Evolutionary conservation across 2,329 filamentous ascomycete species (phyloP).

Genomic region (Fusarium stilboides): DNA sequence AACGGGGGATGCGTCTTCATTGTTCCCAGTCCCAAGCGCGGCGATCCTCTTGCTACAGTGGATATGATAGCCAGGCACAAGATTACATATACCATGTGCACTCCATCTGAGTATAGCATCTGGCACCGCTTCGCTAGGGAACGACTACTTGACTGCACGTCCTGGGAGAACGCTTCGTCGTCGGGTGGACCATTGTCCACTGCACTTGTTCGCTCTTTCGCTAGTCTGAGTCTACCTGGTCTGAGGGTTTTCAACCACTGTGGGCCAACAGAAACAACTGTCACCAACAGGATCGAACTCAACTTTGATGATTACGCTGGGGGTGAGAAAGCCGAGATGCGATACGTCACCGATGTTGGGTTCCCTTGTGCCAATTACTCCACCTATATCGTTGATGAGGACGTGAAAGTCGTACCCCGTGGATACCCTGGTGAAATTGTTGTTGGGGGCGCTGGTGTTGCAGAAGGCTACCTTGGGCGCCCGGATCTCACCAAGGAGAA

Average conservation of each 20-base stretch:
- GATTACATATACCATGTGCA: slow-evolving; percentile 17
- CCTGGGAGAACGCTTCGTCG: slow-evolving; percentile 12
- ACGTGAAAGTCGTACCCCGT: neutral
- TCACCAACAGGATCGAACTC: slow-evolving; percentile 10
- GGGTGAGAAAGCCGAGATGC: neutral
- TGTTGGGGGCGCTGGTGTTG: slow-evolving; percentile 19
- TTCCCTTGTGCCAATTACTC: slow-evolving; percentile 17
- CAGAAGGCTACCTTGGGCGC: slow-evolving; percentile 15
- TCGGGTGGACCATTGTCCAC: slow-evolving; percentile 1
- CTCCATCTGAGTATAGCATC: slow-evolving; percentile 23
- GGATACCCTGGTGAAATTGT: slow-evolving; percentile 16
- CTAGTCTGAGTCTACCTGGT: neutral
- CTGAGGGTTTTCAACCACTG: slow-evolving; percentile 10
- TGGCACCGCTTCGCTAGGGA: slow-evolving; percentile 22
- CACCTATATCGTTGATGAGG: slow-evolving; percentile 3
- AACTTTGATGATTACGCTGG: slow-evolving; percentile 1
- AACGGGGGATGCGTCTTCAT: slow-evolving; percentile 20
- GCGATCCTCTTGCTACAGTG: slow-evolving; percentile 12
- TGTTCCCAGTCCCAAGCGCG: slow-evolving; percentile 9
- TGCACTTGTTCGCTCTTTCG: neutral
- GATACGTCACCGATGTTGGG: slow-evolving; percentile 15
- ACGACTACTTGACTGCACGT: slow-evolving; percentile 2
- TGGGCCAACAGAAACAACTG: slow-evolving; percentile 10
- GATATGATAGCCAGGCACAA: slow-evolving; percentile 18
- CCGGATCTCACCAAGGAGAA: neutral